Evolutionary conservation across 2,329 filamentous ascomycete genomes (phyloP), one percentile per base, ranked within the genome.

Genomic region (Cryphonectria japonica): DNA sequence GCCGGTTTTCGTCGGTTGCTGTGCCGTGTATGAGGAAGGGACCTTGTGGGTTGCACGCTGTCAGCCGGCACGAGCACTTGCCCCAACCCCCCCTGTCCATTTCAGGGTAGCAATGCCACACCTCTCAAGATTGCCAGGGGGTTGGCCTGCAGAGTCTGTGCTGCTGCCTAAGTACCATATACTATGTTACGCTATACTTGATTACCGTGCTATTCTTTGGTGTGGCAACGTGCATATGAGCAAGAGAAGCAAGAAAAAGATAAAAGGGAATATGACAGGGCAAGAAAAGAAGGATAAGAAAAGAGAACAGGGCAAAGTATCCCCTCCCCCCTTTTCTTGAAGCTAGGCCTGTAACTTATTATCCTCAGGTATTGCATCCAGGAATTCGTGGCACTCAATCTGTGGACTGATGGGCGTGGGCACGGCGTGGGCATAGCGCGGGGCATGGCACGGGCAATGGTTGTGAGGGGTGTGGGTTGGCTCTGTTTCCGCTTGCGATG

Each of bases 1-100:
- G 52, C 52, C 52, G 52, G 52, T 57, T 57, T 57, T 57, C 52
- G 52, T 57, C 52, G 52, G 52, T 57, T 57, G 52, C 52, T 16
- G 52, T 57, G 52, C 52, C 26, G 52, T 54, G 50, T 26, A 54
- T 54, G 50, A 54, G n/a, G 50, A 9, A 54, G 22, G 50, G 50
- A 50, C 46, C 46, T 50, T 50, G 46, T 50, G 46, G 52, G 52
- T 29, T 29, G n/a, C 52, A 57, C 29, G 52, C 52, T 57, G 52
- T 26, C 52, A 57, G 52, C 52, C n/a, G 52, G 52, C 52, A 57
- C 1, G n/a, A 57, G 52, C 52, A 57, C 9, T 13, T n/a, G 6
- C n/a, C 26, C n/a, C 2, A 13, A n/a, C 22, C 9, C 52, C 52
- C 52, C 52, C 13, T 57, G 52, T 57, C 52, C 52, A 14, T 26